Base-by-base conservation (phyloP, 1,284 basidiomycete genomes). In the Malassezia cuniculi region DNA sequence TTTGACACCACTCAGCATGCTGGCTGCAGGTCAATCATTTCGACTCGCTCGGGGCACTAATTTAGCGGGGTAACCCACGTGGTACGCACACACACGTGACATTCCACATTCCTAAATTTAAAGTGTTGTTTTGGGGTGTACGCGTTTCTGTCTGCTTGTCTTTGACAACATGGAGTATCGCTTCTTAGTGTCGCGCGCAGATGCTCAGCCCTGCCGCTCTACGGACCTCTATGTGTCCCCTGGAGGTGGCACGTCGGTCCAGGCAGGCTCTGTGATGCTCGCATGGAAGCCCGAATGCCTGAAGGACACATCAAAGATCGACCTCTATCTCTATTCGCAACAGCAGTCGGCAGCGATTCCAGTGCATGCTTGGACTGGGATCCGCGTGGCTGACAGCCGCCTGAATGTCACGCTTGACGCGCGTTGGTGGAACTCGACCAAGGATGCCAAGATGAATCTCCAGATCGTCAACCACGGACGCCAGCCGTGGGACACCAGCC, bases 381-480 rank as follows among this genome's bases (percentile, higher is more conserved):
- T 66, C 15, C 53, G 55, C 27, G 49, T 54, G 10, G 31, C 26
- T 6, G 36, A 42, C 28, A 50, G 52, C 25, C 27, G 39, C 24
- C 54, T 53, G 36, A 31, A 47, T 27, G 47, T 54, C 27, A 53
- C 52, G 41, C 50, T 66, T 18, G 47, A 53, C 27, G 53, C 60
- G 27, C 34, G 47, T 14, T 64, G 59, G 59, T 66, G 62, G 57
- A 57, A 44, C 42, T 46, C 43, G 17, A 47, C 41, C 34, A 39
- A 39, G 11, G 39, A 39, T 27, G 47, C 53, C 17, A 36, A 33
- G n/a, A 47, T 60, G 34, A 57, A 50, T 39, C 45, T 66, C 48
- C 64, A 66, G 55, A 57, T 65, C 37, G 61, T 66, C 24, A 54
- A 53, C 6, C 40, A 48, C 5, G 61, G 62, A 39, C 60, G 59